A percentile compares a stretch with the other conserved stretches of the same genome.
phyloP scores from a whole-genome alignment of 169 alveolate genomes.

The Plasmodium vinckei region DNA sequence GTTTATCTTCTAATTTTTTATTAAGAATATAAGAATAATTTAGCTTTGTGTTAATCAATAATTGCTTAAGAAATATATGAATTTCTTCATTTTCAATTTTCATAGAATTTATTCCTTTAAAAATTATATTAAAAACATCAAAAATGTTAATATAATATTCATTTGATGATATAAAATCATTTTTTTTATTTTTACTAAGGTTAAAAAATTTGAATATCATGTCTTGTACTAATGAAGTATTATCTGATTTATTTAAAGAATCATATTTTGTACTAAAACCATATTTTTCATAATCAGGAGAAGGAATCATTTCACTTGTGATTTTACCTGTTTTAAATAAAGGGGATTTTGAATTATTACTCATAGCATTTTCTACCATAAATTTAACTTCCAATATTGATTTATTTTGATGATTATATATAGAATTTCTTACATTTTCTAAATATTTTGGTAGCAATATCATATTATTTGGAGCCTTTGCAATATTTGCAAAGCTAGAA shows the following conservation, averaged over 20 bases:
- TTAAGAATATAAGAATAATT: constrained; percentile 17
- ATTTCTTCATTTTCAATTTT: constrained; percentile 65
- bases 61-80: constrained; percentile 42
- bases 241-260: constrained; percentile 29
- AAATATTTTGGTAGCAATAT: constrained; percentile 70
- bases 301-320: constrained; percentile 70
- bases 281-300: constrained; percentile 75
- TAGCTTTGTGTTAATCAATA: constrained; percentile 33
- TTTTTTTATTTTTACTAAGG: constrained; percentile 14
- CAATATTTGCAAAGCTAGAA: constrained; percentile 32
- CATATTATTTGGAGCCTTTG: constrained; percentile 62
- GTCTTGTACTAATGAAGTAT: constrained; percentile 50
- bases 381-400: constrained; percentile 59
- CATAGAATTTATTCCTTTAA: constrained; percentile 65
- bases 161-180: constrained; percentile 2
- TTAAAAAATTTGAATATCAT: constrained; percentile 71
- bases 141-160: constrained; percentile 33
- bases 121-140: constrained; percentile 63
- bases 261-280: constrained; percentile 14
- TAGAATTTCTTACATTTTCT: constrained; percentile 70
- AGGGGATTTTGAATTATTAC: constrained; percentile 60
- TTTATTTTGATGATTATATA: constrained; percentile 73
- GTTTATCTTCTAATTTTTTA: constrained; percentile 17
- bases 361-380: constrained; percentile 72
- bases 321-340: constrained; percentile 76